phyloP scores from a whole-genome alignment of 2,329 filamentous ascomycete genomes.

The Curvularia sp. region DNA sequence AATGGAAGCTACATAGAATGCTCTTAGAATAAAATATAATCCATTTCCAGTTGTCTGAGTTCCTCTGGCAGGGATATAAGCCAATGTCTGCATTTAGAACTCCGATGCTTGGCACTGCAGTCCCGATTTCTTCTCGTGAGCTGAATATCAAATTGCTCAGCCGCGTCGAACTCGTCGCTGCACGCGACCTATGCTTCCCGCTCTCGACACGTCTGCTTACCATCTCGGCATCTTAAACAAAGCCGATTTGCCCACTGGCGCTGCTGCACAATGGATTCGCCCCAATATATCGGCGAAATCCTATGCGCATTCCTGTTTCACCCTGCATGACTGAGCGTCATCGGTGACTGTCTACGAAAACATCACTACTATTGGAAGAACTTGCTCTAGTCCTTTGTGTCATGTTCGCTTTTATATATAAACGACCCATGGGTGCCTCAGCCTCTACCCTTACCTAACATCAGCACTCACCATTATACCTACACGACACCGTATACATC shows the following conservation, averaged over 20 bases:
- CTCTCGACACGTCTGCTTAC: slow-evolving; percentile 11
- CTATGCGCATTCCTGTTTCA: slow-evolving; percentile 24
- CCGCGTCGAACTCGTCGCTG: slow-evolving; percentile 25
- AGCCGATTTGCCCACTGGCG: slow-evolving; percentile 13
- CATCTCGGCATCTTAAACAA: slow-evolving; percentile 9
- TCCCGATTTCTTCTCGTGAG: slow-evolving; percentile 25
- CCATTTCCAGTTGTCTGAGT: background rate
- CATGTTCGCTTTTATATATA: slow-evolving; percentile 41
- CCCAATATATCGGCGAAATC: slow-evolving; percentile 18
- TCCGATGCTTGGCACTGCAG: slow-evolving; percentile 3
- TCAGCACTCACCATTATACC: slow-evolving; percentile 18
- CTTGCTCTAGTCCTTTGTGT: slow-evolving; percentile 26
- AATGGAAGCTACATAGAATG: too few relatives aligned
- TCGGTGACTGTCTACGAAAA: slow-evolving; percentile 4
- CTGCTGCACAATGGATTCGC: slow-evolving; percentile 16
- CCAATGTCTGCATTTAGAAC: background rate
- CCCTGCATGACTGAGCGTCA: slow-evolving; percentile 32
- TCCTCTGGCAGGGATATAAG: background rate
- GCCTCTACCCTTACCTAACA: slow-evolving; percentile 26
- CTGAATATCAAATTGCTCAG: slow-evolving; percentile 21
- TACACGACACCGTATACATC: slow-evolving; percentile 4
- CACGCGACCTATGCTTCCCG: slow-evolving; percentile 24
- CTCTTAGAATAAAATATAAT: background rate
- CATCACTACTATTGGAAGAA: slow-evolving; percentile 6
- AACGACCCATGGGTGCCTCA: slow-evolving; percentile 31